Base-by-base conservation (phyloP, 2,329 filamentous ascomycete species). In the Orbilia javanica region DNA sequence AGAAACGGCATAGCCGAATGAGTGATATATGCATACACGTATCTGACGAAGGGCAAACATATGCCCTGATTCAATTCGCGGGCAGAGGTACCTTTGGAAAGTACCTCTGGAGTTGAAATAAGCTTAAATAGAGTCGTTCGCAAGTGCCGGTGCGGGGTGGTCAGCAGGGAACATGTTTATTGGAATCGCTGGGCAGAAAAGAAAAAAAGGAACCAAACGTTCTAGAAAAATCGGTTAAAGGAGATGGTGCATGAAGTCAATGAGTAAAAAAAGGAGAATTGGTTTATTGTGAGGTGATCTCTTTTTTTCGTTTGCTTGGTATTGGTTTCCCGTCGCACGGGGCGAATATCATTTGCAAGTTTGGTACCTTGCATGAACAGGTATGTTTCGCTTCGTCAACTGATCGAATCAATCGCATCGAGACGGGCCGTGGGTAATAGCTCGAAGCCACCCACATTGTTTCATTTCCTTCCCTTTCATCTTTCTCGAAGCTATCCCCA, bases 131-230 rank as follows among this genome's bases (percentile, higher is more conserved):
- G 11, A 31, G 25, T 52, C 10, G 15, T 60, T 39, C 34, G 34
- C 50, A 73, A 60, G 27, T 74, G 70, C 70, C 70, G 70, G 31
- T n/a, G n/a, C 55, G 31, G 52, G 50, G 63, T 74, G 70, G 70
- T 74, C 63, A 74, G 70, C 70, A 52, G 22, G 15, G 20, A 31
- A 25, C 20, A 2, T 15, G 36, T 13, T 39, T 15, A 39, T n/a
- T 42, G 55, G 55, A 10, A 13, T 34, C 55, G 31, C 31, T n/a
- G 25, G n/a, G n/a, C n/a, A n/a, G n/a, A n/a, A n/a, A n/a, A n/a
- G n/a, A n/a, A n/a, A 42, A 42, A 29, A 20, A 27, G 13, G 39
- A 18, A 31, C 0, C 8, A n/a, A 25, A 34, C 25, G n/a, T 57
- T 60, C 55, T 60, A 42, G 52, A 57, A 57, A 22, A 18, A 13